These are phyloP conservation scores for Chrysanthemum seticuspe DNA, from an alignment of 129 eudicot species.

Conservation along the genomic window DNA sequence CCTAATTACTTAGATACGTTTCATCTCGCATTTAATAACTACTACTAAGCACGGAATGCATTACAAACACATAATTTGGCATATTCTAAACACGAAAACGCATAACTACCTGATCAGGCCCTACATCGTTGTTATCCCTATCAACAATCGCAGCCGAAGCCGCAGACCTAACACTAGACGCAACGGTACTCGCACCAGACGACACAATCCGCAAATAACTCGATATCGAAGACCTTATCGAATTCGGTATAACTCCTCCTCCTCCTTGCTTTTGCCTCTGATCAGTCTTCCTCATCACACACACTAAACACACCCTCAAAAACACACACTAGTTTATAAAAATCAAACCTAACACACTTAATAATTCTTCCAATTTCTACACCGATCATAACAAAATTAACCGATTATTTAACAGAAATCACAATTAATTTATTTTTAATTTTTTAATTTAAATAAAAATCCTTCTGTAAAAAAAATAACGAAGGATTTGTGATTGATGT, in stretches of 20 bases:
- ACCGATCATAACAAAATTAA: slow-evolving; percentile 42
- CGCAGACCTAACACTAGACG: slow-evolving; percentile 78
- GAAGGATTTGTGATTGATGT: slow-evolving; percentile 26
- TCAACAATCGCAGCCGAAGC: slow-evolving; percentile 79
- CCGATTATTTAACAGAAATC: too few species aligned
- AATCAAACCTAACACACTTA: slow-evolving; percentile 8
- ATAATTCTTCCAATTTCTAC: slow-evolving; percentile 28
- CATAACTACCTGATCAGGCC: slow-evolving; percentile 64
- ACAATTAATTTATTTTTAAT: too few species aligned
- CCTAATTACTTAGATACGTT: not conserved
- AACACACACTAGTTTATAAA: slow-evolving; percentile 4
- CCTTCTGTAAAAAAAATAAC: slow-evolving; percentile 13
- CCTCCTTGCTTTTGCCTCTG: slow-evolving; percentile 39
- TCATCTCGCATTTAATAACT: not conserved
- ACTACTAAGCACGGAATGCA: too few species aligned
- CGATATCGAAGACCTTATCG: slow-evolving; percentile 59
- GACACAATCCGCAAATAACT: slow-evolving; percentile 77
- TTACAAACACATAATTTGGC: not conserved
- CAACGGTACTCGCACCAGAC: slow-evolving; percentile 85
- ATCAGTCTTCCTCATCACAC: slow-evolving; percentile 74
- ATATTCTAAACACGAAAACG: not conserved
- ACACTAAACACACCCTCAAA: slow-evolving; percentile 4
- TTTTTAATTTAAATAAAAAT: not conserved
- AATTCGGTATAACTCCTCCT: slow-evolving; percentile 48
- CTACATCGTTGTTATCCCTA: slow-evolving; percentile 62